Percentiles rank a stretch among this genome's conserved stretches.
Conservation (phyloP, 768 basidiomycete species). For the Inosperma sp. region DNA sequence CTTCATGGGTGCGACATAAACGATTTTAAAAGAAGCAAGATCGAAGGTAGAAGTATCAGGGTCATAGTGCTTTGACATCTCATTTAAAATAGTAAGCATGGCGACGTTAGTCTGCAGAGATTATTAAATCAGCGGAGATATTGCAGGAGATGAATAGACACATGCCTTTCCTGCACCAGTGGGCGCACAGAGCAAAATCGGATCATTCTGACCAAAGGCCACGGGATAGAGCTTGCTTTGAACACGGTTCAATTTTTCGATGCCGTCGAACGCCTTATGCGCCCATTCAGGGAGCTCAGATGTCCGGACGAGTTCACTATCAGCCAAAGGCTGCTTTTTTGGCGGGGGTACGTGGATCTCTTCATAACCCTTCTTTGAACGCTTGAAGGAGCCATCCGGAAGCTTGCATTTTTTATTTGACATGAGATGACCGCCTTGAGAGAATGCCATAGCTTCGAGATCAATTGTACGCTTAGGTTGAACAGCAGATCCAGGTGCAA, state of each 20-base stretch:
- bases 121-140: constrained; percentile 16
- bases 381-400: constrained; percentile 96
- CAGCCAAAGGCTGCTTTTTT: constrained; percentile 61
- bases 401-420: constrained; percentile 98
- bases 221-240: constrained; percentile 92
- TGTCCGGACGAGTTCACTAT: constrained; percentile 69
- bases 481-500: constrained; percentile 81
- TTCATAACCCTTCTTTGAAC: constrained; percentile 93
- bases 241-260: constrained; percentile 78
- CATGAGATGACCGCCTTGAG: constrained; percentile 95
- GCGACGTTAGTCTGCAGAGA: constrained; percentile 87
- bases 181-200: constrained; percentile 92
- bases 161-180: constrained; percentile 97
- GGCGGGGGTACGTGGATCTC: constrained; percentile 97
- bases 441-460: constrained; percentile 92
- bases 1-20: constrained; percentile 99
- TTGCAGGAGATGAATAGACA: background rate
- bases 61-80: constrained; percentile 84
- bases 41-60: constrained; percentile 76
- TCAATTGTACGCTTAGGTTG: constrained; percentile 86
- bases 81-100: constrained; percentile 90
- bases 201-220: constrained; percentile 93
- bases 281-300: constrained; percentile 80
- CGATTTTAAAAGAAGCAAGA: constrained; percentile 88
- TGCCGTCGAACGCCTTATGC: constrained; percentile 71